Conservation (phyloP, 305 asterid species). For the Solanum aculeatissimum region DNA sequence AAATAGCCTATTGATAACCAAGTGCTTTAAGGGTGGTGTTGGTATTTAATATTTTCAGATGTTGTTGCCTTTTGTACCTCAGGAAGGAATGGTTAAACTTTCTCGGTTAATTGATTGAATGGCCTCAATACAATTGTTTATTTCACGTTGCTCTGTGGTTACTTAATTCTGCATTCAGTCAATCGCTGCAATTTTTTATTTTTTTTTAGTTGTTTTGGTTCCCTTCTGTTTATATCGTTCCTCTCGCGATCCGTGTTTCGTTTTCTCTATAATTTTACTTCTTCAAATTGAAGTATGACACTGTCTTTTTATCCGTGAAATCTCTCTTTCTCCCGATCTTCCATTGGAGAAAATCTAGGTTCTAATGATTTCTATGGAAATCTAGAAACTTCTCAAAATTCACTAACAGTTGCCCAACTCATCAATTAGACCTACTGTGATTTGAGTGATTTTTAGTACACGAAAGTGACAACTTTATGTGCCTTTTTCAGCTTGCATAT, state of each 20-base stretch:
- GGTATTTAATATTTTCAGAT: no score
- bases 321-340: background rate
- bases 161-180: no score
- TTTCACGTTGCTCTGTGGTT: no score
- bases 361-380: background rate
- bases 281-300: background rate
- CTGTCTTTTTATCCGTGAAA: background rate
- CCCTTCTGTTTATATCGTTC: background rate
- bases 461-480: background rate
- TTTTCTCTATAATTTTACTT: background rate
- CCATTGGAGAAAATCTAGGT: conserved; percentile 11
- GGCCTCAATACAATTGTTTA: no score
- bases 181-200: no score
- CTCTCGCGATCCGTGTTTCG: conserved; percentile 1
- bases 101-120: no score
- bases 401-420: background rate
- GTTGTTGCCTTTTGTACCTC: no score
- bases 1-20: no score
- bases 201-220: no score
- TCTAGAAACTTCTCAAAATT: background rate
- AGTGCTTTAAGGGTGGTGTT: no score
- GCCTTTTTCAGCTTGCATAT: background rate
- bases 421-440: no score
- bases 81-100: no score
- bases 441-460: background rate